Base-by-base conservation (phyloP, 1,284 basidiomycete genomes). In the Microbotryum violaceum region DNA sequence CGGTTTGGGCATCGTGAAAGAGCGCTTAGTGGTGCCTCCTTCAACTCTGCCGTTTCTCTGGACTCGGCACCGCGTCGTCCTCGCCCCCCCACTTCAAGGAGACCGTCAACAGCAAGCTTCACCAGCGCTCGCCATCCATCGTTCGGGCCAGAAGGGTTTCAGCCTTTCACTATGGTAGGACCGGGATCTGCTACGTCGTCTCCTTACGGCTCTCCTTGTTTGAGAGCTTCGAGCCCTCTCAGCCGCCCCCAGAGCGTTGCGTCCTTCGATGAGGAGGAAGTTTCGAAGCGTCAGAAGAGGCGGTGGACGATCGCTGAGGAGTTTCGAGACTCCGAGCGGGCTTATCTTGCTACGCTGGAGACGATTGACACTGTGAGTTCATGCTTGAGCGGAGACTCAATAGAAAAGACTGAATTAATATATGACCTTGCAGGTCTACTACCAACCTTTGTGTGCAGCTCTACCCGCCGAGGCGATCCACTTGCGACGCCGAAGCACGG, bases 331-430 rank as follows among this genome's bases (percentile, higher is more conserved):
- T 90, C 88, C 0, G 89, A 92, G 77, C 82, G 80, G 71, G 81
- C 84, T 0, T 91, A 91, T 71, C 81, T 89, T 16, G 81, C 84
- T 68, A 88, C 88, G 10, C 78, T 92, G 45, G 85, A 89, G 66
- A 79, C 90, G 59, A 83, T 92, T 60, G 87, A 91, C 75, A 82
- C 83, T 62, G 88, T 89, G 55, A 61, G 72, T 57, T 9, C 6
- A 5, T 20, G 14, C 4, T 18, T 54, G 23, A 51, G 47, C 46
- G 44, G 14, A 37, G 21, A 20, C 31, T 20, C 7, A 12, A 2
- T 18, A 14, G 54, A 25, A 25, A 18, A 27, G n/a, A 4, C 18
- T 42, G 16, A 37, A 23, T 47, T 16, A 44, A n/a, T 5, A 29
- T 31, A 4, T n/a, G 4, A 1, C 6, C 20, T 42, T 12, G 27